phyloP scores from a whole-genome alignment of 257 asterid species.

The Orobanche coerulescens region DNA sequence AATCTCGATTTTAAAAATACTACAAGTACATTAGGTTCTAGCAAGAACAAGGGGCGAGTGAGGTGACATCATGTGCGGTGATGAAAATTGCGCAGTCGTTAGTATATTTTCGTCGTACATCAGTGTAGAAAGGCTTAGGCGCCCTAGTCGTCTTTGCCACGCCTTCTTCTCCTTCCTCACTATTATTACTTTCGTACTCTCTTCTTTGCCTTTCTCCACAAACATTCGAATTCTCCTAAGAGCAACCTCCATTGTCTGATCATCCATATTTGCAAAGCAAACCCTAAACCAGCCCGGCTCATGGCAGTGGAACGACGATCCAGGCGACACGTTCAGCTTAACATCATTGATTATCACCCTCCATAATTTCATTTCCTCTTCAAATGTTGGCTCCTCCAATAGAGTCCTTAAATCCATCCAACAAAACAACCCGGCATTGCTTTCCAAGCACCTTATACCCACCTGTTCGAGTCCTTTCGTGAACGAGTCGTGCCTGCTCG shows the following conservation, averaged over 20 bases:
- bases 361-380: slow-evolving; percentile 58
- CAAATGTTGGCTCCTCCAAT: slow-evolving; percentile 38
- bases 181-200: background rate
- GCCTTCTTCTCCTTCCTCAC: slow-evolving; percentile 9
- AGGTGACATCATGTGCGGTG: slow-evolving; percentile 39
- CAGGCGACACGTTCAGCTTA: slow-evolving; percentile 72
- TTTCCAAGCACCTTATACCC: slow-evolving; percentile 47
- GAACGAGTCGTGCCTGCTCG: slow-evolving; percentile 32
- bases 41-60: slow-evolving; percentile 29
- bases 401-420: slow-evolving; percentile 72
- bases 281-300: slow-evolving; percentile 90
- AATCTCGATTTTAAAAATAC: no score
- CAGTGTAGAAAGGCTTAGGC: slow-evolving; percentile 31
- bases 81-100: background rate
- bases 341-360: slow-evolving; percentile 39
- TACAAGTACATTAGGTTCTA: slow-evolving; percentile 21
- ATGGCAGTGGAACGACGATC: slow-evolving; percentile 54
- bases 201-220: slow-evolving; percentile 15
- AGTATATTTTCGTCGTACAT: slow-evolving; percentile 24
- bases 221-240: slow-evolving; percentile 43
- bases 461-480: slow-evolving; percentile 32
- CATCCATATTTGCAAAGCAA: slow-evolving; percentile 82
- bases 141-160: slow-evolving; percentile 32
- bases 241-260: slow-evolving; percentile 41
- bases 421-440: slow-evolving; percentile 67